Evolutionary conservation across 306 rosid species (phyloP).

Genomic region (Luffa aegyptiaca): DNA sequence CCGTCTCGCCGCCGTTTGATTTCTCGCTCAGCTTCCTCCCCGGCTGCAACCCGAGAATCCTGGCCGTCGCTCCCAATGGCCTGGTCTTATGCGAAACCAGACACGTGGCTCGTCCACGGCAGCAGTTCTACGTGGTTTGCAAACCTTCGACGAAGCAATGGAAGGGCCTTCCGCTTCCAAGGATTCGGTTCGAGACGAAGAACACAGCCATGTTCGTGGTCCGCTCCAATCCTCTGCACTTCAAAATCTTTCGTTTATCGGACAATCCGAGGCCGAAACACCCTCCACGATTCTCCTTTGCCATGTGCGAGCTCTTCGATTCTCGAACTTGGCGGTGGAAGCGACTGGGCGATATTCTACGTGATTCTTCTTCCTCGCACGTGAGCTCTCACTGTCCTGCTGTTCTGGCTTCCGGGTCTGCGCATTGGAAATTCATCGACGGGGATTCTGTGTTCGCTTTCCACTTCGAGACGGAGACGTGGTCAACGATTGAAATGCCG

Average conservation of each 20-base stretch:
- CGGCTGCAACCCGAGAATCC: background rate
- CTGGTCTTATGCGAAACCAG: background rate
- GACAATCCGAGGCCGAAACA: background rate
- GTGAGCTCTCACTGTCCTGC: too few species aligned
- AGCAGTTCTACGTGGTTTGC: background rate
- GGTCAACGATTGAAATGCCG: background rate
- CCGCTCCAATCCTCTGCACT: background rate
- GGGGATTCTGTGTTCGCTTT: background rate
- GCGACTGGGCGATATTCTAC: background rate
- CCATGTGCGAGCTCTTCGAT: background rate
- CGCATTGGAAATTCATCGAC: background rate
- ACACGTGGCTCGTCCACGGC: accelerated
- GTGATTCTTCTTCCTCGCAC: too few species aligned
- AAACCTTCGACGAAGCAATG: background rate
- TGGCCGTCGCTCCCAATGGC: background rate
- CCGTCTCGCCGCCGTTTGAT: background rate
- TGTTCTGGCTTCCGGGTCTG: background rate
- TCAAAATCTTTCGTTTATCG: background rate
- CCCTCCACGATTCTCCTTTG: background rate
- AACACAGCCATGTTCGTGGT: background rate
- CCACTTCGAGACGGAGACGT: background rate
- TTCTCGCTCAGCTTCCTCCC: background rate
- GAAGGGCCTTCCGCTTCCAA: background rate
- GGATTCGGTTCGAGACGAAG: background rate
- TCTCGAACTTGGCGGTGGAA: background rate